Conservation (phyloP, 2,329 filamentous ascomycete species). For the Colletotrichum godetiae region DNA sequence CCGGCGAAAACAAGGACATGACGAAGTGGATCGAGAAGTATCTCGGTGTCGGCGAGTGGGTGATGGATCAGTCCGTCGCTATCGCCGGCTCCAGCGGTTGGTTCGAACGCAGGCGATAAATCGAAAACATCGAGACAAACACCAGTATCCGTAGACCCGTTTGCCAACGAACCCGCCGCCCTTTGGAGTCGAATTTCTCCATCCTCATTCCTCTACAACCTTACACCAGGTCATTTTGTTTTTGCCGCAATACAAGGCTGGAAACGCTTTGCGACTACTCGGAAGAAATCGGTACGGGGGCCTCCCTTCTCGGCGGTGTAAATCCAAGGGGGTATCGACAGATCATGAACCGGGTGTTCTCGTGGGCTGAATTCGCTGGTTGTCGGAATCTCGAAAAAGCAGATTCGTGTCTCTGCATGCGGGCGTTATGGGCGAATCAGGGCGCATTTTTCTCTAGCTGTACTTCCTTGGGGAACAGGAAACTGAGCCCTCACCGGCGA, state of each 20-base stretch:
- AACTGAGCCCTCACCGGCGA: constrained; percentile 1
- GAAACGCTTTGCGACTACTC: constrained; percentile 17
- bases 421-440: background rate
- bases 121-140: background rate
- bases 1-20: constrained; percentile 82
- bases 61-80: constrained; percentile 97
- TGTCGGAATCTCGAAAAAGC: background rate
- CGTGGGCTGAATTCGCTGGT: constrained; percentile 1
- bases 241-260: background rate
- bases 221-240: background rate
- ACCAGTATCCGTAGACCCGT: background rate
- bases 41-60: constrained; percentile 93
- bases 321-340: background rate
- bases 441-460: background rate
- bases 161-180: background rate
- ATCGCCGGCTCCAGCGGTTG: constrained; percentile 88
- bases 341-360: background rate
- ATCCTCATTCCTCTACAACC: background rate
- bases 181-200: background rate
- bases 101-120: constrained; percentile 88
- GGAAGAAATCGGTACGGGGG: background rate
- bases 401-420: background rate
- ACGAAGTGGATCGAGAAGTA: constrained; percentile 94
- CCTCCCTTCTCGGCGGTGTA: background rate
- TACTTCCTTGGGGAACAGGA: background rate